These are phyloP conservation scores for Hymenoscyphus occultus DNA, from an alignment of 2,329 filamentous ascomycete species.

Conservation along the genomic window DNA sequence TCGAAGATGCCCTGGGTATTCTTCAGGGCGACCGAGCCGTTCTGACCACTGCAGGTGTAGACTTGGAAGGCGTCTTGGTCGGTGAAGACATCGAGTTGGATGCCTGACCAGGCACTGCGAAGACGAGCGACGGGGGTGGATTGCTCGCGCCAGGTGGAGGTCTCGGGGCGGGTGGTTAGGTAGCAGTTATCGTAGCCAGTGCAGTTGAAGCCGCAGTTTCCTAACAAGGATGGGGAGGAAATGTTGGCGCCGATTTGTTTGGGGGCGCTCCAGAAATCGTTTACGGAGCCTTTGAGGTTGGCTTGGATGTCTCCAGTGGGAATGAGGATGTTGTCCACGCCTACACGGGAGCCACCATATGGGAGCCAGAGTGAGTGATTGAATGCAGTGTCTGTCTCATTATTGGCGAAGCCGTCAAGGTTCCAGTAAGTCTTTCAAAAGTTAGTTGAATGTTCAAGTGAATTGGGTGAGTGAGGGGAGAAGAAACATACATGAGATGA, in stretches of 20 bases:
- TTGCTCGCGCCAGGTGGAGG: conserved; percentile 61
- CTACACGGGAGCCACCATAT: conserved; percentile 68
- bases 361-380: conserved; percentile 74
- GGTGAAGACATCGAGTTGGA: conserved; percentile 74
- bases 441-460: neutral
- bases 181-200: conserved; percentile 78
- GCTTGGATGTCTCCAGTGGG: conserved; percentile 73
- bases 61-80: conserved; percentile 88
- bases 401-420: conserved; percentile 74
- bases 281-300: conserved; percentile 64
- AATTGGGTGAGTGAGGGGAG: neutral
- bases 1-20: conserved; percentile 63
- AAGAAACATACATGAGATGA: conserved; percentile 50
- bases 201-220: conserved; percentile 79
- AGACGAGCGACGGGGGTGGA: conserved; percentile 60
- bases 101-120: conserved; percentile 73
- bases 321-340: conserved; percentile 67
- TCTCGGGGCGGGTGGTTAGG: conserved; percentile 59
- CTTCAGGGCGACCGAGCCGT: conserved; percentile 69
- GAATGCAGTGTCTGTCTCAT: conserved; percentile 59
- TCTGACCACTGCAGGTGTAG: conserved; percentile 76
- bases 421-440: conserved; percentile 73
- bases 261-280: conserved; percentile 78
- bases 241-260: conserved; percentile 76
- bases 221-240: conserved; percentile 56